Base-by-base conservation (phyloP, 495 filamentous ascomycete species). In the Annulohypoxylon bovei region DNA sequence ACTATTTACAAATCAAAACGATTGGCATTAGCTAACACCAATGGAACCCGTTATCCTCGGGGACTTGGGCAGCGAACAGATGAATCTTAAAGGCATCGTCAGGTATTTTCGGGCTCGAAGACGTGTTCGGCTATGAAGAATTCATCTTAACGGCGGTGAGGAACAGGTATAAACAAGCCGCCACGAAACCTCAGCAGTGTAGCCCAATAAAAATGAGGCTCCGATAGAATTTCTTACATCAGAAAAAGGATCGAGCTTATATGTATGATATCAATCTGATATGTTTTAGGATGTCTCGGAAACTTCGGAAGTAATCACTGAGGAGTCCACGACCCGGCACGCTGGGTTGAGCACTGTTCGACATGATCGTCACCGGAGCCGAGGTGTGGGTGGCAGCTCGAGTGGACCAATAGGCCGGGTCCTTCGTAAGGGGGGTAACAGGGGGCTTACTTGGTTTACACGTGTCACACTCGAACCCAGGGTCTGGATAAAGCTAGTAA, bases 401-500 rank as follows among this genome's bases (percentile, higher is more conserved):
- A 32, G 49, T 53, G 49, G 49, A 32, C 49, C 49, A 53, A 53
- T 53, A 3, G n/a, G 14, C 49, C n/a, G 49, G 27, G 27, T 30
- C 18, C 14, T 7, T 53, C 28, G 28, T 18, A 32, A 7, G 11
- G 49, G 25, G 49, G 23, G 3, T 16, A 30, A 30, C 27, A 33
- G 49, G 49, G 49, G 25, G 0, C 28, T 22, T 53, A 16, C 28
- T 53, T 33, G 49, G 49, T 53, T 25, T 53, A 53, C 49, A 53
- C 49, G 49, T 53, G 49, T 53, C 49, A 53, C 5, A 53, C 49
- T 53, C 49, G 49, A 53, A 53, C 49, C 49, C 49, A 53, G 49
- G 49, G 49, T 33, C 49, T 53, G 49, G 49, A 53, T 53, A 32
- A 53, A 53, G 49, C 49, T 53, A 53, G 49, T 53, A 53, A 53